Evolutionary conservation across 2,329 filamentous ascomycete genomes (phyloP).

Genomic region (Dactylellina leptospora): DNA sequence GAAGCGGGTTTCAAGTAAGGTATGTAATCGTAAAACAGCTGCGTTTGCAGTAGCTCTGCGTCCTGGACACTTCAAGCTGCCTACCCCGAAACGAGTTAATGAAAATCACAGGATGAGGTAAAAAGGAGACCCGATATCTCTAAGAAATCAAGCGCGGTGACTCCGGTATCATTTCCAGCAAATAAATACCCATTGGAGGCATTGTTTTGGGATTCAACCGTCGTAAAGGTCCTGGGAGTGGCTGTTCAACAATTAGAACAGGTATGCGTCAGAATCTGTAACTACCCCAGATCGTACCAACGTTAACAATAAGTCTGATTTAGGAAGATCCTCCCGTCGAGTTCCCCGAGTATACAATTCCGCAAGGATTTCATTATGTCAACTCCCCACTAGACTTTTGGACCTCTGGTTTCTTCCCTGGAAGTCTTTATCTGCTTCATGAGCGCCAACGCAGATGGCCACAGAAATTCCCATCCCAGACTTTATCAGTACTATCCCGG

Average conservation of each 20-base stretch:
- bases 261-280: background rate
- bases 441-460: constrained; percentile 58
- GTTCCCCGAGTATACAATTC: constrained; percentile 61
- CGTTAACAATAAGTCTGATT: background rate
- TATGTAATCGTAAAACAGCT: too few relatives aligned
- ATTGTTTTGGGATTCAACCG: background rate
- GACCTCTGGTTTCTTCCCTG: constrained; percentile 65
- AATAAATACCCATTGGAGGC: too few relatives aligned
- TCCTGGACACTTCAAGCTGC: too few relatives aligned
- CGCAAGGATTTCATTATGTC: constrained; percentile 60
- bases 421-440: constrained; percentile 61
- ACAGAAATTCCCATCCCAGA: constrained; percentile 3
- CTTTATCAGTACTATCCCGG: background rate
- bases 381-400: constrained; percentile 63
- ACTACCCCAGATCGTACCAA: background rate
- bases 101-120: too few relatives aligned
- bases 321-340: constrained; percentile 48
- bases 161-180: too few relatives aligned
- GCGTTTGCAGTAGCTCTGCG: too few relatives aligned
- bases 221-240: constrained; percentile 26
- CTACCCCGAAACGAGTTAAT: too few relatives aligned
- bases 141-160: background rate
- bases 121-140: background rate
- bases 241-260: constrained; percentile 14
- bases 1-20: too few relatives aligned